Percentiles rank a stretch among this genome's conserved stretches.
Conservation (phyloP, 2,329 filamentous ascomycete species). For the Colletotrichum aenigma region DNA sequence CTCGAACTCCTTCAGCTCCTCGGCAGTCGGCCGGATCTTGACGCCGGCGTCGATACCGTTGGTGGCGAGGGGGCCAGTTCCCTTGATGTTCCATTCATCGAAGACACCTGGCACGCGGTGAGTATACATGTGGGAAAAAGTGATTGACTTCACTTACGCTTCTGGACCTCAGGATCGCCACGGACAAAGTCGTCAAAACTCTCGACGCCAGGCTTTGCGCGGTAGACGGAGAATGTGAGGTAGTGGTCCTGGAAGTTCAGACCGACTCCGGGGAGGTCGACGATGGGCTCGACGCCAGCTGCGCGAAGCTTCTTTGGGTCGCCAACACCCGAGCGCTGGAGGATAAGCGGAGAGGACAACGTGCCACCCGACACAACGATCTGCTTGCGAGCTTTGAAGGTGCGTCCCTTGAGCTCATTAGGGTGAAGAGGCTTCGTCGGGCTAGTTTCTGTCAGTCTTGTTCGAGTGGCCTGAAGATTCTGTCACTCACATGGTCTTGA, state of each 20-base stretch:
- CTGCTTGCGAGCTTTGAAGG: slow-evolving; percentile 73
- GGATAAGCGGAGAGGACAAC: slow-evolving; percentile 74
- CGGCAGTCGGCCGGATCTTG: slow-evolving; percentile 73
- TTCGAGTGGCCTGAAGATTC: neutral
- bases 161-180: slow-evolving; percentile 74
- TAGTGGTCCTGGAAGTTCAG: slow-evolving; percentile 81
- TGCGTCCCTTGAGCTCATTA: slow-evolving; percentile 51
- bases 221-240: slow-evolving; percentile 71
- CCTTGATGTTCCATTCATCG: slow-evolving; percentile 79
- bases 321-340: slow-evolving; percentile 76
- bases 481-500: slow-evolving; percentile 63
- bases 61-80: slow-evolving; percentile 77
- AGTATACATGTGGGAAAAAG: neutral
- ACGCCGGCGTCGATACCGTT: slow-evolving; percentile 83
- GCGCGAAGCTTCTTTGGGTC: slow-evolving; percentile 73
- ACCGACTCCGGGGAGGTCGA: slow-evolving; percentile 75
- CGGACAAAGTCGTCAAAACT: slow-evolving; percentile 82
- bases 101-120: slow-evolving; percentile 57
- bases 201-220: slow-evolving; percentile 76
- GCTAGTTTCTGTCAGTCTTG: slow-evolving; percentile 14
- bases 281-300: slow-evolving; percentile 70
- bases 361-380: slow-evolving; percentile 77
- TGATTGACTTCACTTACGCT: slow-evolving; percentile 44
- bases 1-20: slow-evolving; percentile 72
- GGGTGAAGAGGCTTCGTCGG: slow-evolving; percentile 71